These are phyloP conservation scores for Secale cereale DNA, from an alignment of 176 grass and related monocot genomes.

Conservation along the genomic window DNA sequence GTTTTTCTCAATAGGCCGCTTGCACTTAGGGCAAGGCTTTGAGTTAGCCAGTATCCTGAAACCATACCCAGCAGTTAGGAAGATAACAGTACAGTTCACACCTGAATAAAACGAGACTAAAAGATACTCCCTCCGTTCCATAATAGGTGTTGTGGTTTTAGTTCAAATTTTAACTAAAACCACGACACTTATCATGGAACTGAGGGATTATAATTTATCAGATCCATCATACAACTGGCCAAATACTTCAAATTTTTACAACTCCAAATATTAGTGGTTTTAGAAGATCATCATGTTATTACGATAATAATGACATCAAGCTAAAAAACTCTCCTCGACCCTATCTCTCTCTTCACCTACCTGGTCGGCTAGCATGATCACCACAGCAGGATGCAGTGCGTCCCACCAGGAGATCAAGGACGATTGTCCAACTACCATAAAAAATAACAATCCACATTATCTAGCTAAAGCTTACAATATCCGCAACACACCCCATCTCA, in stretches of 20 bases:
- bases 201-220: neutral
- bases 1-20: slow-evolving; percentile 98
- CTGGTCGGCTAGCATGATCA: neutral
- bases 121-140: neutral
- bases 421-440: neutral
- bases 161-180: no score
- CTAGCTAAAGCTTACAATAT: slow-evolving; percentile 1
- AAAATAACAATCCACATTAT: neutral
- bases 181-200: no score
- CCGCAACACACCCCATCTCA: neutral
- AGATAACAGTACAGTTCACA: slow-evolving; percentile 10
- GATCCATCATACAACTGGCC: neutral
- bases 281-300: neutral
- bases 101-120: neutral
- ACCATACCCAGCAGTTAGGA: slow-evolving; percentile 22
- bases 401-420: neutral
- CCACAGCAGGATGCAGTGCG: neutral
- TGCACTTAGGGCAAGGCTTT: slow-evolving; percentile 98
- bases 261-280: neutral
- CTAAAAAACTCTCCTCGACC: neutral
- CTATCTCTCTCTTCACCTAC: neutral
- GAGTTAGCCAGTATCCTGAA: slow-evolving; percentile 98
- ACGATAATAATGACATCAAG: slow-evolving; percentile 1
- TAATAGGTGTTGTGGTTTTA: no score
- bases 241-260: neutral